Evolutionary conservation across 257 asterid species (phyloP).

Genomic region (Datura wrightii): DNA sequence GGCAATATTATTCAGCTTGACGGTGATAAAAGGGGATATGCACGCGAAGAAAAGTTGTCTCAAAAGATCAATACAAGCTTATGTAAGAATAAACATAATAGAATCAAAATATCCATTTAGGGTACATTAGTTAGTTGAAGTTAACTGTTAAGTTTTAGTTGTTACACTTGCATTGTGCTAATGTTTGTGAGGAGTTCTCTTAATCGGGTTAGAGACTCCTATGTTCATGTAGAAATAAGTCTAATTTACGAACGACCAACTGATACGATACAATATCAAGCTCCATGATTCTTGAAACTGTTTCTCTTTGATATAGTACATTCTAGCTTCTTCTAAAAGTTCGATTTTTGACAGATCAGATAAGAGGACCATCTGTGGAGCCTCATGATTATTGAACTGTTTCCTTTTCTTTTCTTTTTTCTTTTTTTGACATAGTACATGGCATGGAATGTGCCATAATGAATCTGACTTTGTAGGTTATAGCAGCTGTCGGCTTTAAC

Average conservation of each 20-base stretch:
- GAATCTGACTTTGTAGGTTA: conserved; percentile 62
- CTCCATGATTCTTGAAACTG: background rate
- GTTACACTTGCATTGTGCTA: background rate
- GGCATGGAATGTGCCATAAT: conserved; percentile 13
- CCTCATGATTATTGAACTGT: conserved; percentile 8
- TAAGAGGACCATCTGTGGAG: background rate
- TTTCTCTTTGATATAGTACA: background rate
- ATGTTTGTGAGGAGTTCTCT: background rate
- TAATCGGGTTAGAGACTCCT: background rate
- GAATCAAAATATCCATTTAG: background rate
- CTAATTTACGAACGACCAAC: background rate
- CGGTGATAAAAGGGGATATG: background rate
- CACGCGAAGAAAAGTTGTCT: background rate
- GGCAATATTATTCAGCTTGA: background rate
- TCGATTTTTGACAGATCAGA: conserved; percentile 19
- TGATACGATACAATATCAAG: background rate
- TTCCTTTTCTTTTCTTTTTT: background rate
- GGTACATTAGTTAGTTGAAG: background rate
- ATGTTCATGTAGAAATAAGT: background rate
- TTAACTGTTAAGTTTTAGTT: background rate
- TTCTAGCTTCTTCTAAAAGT: conserved; percentile 28
- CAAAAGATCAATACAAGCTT: conserved; percentile 1
- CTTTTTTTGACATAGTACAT: background rate
- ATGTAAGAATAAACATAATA: background rate
- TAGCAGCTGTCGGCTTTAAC: conserved; percentile 93